Evolutionary conservation across 371 early-diverging fungal genomes (phyloP).

Genomic region (Mucor indicus): DNA sequence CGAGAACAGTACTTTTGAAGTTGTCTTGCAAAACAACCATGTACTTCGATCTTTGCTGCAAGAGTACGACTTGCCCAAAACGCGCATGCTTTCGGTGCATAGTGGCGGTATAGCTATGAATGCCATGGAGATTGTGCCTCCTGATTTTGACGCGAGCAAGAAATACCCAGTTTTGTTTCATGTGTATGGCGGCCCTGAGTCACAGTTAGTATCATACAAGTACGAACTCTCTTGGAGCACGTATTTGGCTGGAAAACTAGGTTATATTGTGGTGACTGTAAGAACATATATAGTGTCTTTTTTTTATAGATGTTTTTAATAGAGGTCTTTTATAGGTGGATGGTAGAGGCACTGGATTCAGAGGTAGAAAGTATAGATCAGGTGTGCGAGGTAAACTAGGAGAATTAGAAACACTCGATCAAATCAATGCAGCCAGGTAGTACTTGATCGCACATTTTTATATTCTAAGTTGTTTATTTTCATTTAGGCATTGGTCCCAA

Average conservation of each 20-base stretch:
- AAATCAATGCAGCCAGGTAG: slow-evolving; percentile 76
- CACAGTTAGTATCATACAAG: slow-evolving; percentile 75
- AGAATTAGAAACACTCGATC: slow-evolving; percentile 78
- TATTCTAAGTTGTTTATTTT: neutral
- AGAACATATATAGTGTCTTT: neutral
- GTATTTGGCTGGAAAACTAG: slow-evolving; percentile 62
- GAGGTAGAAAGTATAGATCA: slow-evolving; percentile 78
- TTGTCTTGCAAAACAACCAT: slow-evolving; percentile 57
- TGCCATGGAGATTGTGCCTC: slow-evolving; percentile 81
- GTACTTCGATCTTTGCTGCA: slow-evolving; percentile 37
- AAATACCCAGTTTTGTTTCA: slow-evolving; percentile 87
- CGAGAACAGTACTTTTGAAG: slow-evolving; percentile 44
- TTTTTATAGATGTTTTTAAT: no score
- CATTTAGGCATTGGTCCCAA: slow-evolving; percentile 47
- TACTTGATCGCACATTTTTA: neutral
- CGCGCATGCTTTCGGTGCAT: slow-evolving; percentile 50
- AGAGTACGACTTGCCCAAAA: slow-evolving; percentile 57
- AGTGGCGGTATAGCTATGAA: slow-evolving; percentile 75
- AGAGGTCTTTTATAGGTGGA: slow-evolving; percentile 64
- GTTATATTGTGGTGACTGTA: slow-evolving; percentile 51
- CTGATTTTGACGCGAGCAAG: slow-evolving; percentile 69
- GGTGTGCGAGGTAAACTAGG: slow-evolving; percentile 78
- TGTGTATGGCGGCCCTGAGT: slow-evolving; percentile 93
- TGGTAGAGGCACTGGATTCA: slow-evolving; percentile 86
- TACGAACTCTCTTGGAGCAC: slow-evolving; percentile 75